Base-by-base conservation (phyloP, 164 flowering plant species). In the Sextonia rubra region DNA sequence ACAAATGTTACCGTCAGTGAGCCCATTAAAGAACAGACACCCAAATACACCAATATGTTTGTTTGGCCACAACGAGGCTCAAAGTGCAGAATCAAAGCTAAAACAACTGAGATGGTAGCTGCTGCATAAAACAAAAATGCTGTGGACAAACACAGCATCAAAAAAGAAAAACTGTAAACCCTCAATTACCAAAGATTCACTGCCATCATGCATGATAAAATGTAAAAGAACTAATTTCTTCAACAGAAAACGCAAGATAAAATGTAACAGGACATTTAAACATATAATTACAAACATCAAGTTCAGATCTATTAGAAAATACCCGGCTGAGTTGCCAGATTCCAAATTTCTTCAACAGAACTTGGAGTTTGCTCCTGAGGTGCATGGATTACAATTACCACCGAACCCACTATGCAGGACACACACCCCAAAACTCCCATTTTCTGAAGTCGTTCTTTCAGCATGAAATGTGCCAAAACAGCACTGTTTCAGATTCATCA, bases 11-110 rank as follows among this genome's bases (percentile, higher is more conserved):
- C 98, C 83, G 97, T 90, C 27, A 94, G 79, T 20, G 98, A 87
- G 68, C 98, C 98, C 83, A 88, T 81, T 64, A 92, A 81, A 44
- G 98, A 94, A 84, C 98, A 94, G 60, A 94, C 86, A 64, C 97
- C 95, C 82, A 91, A 81, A 85, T 89, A 94, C 32, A 94, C 86
- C 77, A 94, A 80, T 67, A 94, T 80, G 76, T 94, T 90, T 75
- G 91, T 86, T 78, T 90, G 98, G 69, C 98, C 98, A 80, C 78
- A 90, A 60, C 85, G 97, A 80, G 93, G 90, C 80, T 92, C 97
- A 82, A 90, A 92, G 83, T 91, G 83, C 79, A 94, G 75, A 73
- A 91, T 75, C 81, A 94, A 76, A 48, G 88, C 87, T 47, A 89
- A 75, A 23, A 84, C 93, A 47, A 84, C 66, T 8, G 94, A 85